Evolutionary conservation across 2,329 filamentous ascomycete species (phyloP).

Genomic region (Ophiostoma angusticollis): DNA sequence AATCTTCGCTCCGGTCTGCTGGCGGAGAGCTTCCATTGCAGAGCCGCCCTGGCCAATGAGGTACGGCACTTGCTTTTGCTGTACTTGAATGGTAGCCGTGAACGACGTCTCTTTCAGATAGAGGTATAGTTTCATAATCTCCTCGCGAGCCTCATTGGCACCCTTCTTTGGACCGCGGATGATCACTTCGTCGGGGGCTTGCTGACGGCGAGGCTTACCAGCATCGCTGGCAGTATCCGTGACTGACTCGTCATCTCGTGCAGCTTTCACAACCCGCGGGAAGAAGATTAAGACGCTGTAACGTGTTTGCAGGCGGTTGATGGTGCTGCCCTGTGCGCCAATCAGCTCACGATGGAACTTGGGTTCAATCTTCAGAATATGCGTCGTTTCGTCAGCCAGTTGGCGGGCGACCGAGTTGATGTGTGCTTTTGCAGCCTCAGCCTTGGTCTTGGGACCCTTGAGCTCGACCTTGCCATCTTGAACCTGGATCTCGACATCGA

Average conservation of each 20-base stretch:
- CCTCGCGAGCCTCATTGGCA: slow-evolving; percentile 81
- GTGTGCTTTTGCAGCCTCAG: slow-evolving; percentile 70
- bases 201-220: slow-evolving; percentile 53
- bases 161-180: slow-evolving; percentile 87
- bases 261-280: slow-evolving; percentile 53
- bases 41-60: slow-evolving; percentile 83
- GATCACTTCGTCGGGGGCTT: slow-evolving; percentile 77
- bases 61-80: slow-evolving; percentile 85
- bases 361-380: slow-evolving; percentile 78
- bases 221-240: slow-evolving; percentile 57
- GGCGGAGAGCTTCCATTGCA: slow-evolving; percentile 80
- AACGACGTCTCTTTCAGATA: slow-evolving; percentile 82
- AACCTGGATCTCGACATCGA: slow-evolving; percentile 69
- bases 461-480: slow-evolving; percentile 90
- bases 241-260: slow-evolving; percentile 56
- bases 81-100: slow-evolving; percentile 66
- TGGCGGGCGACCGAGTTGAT: slow-evolving; percentile 69
- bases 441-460: slow-evolving; percentile 91
- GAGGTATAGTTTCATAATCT: slow-evolving; percentile 77
- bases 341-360: slow-evolving; percentile 94
- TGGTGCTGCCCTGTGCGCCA: slow-evolving; percentile 72
- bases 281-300: slow-evolving; percentile 96
- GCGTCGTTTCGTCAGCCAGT: slow-evolving; percentile 81
- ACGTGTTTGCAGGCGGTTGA: slow-evolving; percentile 81
- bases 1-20: slow-evolving; percentile 74